Evolutionary conservation across 2,329 filamentous ascomycete genomes (phyloP).

Genomic region (Paraconiothyrium sp.): DNA sequence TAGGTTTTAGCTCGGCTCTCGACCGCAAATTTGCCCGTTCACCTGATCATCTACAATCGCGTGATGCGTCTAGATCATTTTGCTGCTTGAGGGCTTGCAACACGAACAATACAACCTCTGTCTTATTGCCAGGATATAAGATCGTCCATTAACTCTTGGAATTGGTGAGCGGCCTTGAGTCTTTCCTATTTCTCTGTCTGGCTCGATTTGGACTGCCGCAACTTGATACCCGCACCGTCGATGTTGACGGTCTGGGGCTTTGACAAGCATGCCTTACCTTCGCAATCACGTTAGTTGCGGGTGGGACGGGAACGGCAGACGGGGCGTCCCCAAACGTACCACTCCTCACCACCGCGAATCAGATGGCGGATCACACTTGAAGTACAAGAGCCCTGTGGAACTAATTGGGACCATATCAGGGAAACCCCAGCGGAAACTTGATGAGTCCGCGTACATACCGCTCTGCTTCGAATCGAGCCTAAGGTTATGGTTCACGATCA

Average conservation of each 20-base stretch:
- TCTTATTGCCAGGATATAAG: not conserved
- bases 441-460: not conserved
- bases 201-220: not conserved
- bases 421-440: not conserved
- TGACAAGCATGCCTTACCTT: slow-evolving; percentile 9
- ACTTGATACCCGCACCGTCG: not conserved
- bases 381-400: not conserved
- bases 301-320: slow-evolving; percentile 5
- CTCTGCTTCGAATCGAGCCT: not conserved
- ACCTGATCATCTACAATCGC: not conserved
- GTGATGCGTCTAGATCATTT: not conserved
- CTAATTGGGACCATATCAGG: not conserved
- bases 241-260: not conserved
- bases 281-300: slow-evolving; percentile 1
- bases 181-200: not conserved
- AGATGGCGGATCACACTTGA: not conserved
- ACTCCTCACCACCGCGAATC: slow-evolving; percentile 5
- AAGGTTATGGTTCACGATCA: not conserved
- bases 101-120: not conserved
- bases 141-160: not conserved
- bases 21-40: not conserved
- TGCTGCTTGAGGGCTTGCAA: not conserved
- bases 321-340: slow-evolving; percentile 2
- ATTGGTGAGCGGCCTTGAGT: not conserved
- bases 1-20: not conserved